These are phyloP conservation scores for Monosporascus cannonballus DNA, from an alignment of 2,329 filamentous ascomycete genomes.

Conservation along the genomic window DNA sequence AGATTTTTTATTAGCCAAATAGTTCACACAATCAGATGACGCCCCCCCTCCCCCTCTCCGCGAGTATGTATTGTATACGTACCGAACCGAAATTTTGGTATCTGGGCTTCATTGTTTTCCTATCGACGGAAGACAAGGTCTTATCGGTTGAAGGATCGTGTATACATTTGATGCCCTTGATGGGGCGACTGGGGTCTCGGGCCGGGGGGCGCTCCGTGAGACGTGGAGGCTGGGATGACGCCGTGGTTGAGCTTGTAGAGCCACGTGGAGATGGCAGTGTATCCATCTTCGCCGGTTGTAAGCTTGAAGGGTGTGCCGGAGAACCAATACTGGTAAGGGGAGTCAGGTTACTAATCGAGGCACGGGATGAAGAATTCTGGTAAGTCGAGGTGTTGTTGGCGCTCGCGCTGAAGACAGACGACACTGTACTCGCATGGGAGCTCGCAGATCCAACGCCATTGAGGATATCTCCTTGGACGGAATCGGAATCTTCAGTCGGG, in stretches of 20 bases:
- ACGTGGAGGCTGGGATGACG: slow-evolving; percentile 23
- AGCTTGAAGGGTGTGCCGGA: slow-evolving; percentile 38
- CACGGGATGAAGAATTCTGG: slow-evolving; percentile 32
- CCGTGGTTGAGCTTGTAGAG: slow-evolving; percentile 22
- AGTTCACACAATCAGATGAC: slow-evolving; percentile 51
- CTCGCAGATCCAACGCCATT: slow-evolving; percentile 67
- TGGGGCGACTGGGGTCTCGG: slow-evolving; percentile 48
- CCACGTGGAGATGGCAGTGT: slow-evolving; percentile 43
- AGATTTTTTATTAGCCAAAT: slow-evolving; percentile 49
- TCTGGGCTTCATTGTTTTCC: slow-evolving; percentile 52
- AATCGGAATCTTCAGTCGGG: slow-evolving; percentile 51
- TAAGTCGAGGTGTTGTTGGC: slow-evolving; percentile 35
- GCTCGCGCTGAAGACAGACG: slow-evolving; percentile 61
- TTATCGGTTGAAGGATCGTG: slow-evolving; percentile 48
- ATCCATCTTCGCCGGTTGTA: slow-evolving; percentile 46
- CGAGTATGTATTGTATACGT: slow-evolving; percentile 44
- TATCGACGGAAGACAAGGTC: slow-evolving; percentile 43
- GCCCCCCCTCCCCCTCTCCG: slow-evolving; percentile 45
- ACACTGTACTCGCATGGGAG: slow-evolving; percentile 64
- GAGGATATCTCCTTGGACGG: slow-evolving; percentile 57
- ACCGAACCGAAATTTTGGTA: slow-evolving; percentile 61
- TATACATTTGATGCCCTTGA: slow-evolving; percentile 52
- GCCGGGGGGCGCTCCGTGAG: slow-evolving; percentile 41
- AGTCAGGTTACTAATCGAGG: slow-evolving; percentile 40
- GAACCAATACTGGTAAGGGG: slow-evolving; percentile 48